Conservation (phyloP, 352 stramenopile genomes). For the Halophytophthora batemanensis region DNA sequence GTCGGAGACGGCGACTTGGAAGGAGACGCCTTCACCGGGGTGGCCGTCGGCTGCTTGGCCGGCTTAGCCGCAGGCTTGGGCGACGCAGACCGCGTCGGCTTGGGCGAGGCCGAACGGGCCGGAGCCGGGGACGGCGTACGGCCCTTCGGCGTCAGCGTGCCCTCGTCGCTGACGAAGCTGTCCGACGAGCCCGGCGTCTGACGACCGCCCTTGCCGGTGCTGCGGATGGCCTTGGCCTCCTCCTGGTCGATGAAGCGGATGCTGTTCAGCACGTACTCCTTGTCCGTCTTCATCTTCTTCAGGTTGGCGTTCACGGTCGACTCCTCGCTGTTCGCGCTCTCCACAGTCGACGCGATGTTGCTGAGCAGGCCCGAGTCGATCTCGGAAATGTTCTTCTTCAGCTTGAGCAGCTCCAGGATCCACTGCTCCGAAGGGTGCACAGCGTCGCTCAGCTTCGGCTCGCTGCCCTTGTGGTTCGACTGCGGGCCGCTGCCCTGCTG, state of each 20-base stretch:
- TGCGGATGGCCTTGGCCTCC: conserved; percentile 84
- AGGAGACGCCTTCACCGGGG: conserved; percentile 11
- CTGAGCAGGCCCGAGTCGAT: conserved; percentile 71
- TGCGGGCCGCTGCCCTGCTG: conserved; percentile 33
- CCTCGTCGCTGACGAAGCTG: conserved; percentile 41
- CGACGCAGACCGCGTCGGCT: conserved; percentile 16
- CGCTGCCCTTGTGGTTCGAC: conserved; percentile 34
- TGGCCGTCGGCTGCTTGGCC: conserved; percentile 7
- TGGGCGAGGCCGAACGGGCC: conserved; percentile 11
- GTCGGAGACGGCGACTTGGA: conserved; percentile 3
- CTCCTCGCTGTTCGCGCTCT: conserved; percentile 59
- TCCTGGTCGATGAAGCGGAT: conserved; percentile 89
- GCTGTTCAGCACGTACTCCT: conserved; percentile 88
- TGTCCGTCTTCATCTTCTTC: conserved; percentile 86
- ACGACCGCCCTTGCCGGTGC: conserved; percentile 65
- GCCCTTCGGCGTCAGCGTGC: conserved; percentile 32
- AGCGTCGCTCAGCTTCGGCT: conserved; percentile 54
- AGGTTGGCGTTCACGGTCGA: conserved; percentile 57
- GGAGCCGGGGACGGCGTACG: conserved; percentile 34
- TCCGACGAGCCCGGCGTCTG: conserved; percentile 49
- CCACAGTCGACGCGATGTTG: conserved; percentile 51
- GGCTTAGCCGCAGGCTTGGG: conserved; percentile 12
- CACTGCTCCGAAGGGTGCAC: conserved; percentile 84
- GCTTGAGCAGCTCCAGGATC: conserved; percentile 84
- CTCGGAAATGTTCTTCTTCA: conserved; percentile 85